A percentile compares a stretch with the other conserved stretches of the same genome.
Evolutionary conservation across 176 grass and related monocot genomes (phyloP).

Genomic region (Ananas comosus): DNA sequence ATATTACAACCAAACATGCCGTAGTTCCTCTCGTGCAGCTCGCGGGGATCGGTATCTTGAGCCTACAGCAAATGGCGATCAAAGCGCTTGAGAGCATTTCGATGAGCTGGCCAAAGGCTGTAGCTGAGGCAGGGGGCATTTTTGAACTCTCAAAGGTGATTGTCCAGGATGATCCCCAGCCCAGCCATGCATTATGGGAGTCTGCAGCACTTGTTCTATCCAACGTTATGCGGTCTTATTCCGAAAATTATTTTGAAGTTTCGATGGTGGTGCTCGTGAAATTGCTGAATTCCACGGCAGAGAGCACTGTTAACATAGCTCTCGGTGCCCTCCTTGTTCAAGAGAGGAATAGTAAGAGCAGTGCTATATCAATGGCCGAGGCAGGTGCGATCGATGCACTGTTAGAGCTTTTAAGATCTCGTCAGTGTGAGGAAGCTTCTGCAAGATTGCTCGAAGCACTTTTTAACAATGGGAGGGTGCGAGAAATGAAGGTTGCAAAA

Average conservation of each 20-base stretch:
- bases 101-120: slow-evolving; percentile 86
- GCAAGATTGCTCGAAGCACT: slow-evolving; percentile 86
- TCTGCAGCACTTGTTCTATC: slow-evolving; percentile 90
- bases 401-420: slow-evolving; percentile 68
- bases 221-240: slow-evolving; percentile 82
- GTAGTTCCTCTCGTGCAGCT: slow-evolving; percentile 90
- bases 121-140: slow-evolving; percentile 90
- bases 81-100: slow-evolving; percentile 94
- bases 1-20: slow-evolving; percentile 87
- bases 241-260: slow-evolving; percentile 83
- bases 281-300: slow-evolving; percentile 58
- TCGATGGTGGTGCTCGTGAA: slow-evolving; percentile 90
- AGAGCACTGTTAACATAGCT: slow-evolving; percentile 83
- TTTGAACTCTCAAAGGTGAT: slow-evolving; percentile 97
- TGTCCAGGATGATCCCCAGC: slow-evolving; percentile 83
- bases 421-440: slow-evolving; percentile 79
- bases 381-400: slow-evolving; percentile 81
- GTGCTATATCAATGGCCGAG: slow-evolving; percentile 79
- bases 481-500: slow-evolving; percentile 85
- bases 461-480: slow-evolving; percentile 86
- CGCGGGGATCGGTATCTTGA: slow-evolving; percentile 85
- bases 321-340: slow-evolving; percentile 88
- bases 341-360: slow-evolving; percentile 72
- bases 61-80: slow-evolving; percentile 88
- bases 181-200: slow-evolving; percentile 87